Evolutionary conservation across 2,329 filamentous ascomycete genomes (phyloP), one percentile per base, ranked within the genome.

Genomic region (Alternaria arborescens): DNA sequence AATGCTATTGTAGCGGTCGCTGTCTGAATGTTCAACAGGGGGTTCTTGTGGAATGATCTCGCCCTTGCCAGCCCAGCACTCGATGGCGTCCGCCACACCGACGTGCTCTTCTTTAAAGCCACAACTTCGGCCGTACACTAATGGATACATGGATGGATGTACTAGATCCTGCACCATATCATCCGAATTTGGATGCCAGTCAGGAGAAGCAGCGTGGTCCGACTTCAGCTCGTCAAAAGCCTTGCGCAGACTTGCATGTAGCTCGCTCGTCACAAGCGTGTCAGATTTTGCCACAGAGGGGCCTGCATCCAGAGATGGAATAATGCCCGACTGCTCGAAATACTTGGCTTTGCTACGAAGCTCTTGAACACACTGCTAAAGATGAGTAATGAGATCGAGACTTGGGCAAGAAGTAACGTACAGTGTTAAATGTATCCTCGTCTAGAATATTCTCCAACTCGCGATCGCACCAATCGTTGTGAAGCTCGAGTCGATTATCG

Each of bases 101-200:
- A 79, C 72, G 2, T 58, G 64, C 4, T 68, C 71, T 5, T 76
- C 67, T 34, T 55, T 30, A 22, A 87, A 65, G 4, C 81, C 78
- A 3, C 79, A 78, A 2, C 81, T 82, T 14, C 75, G 74, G 0
- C 85, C 86, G 65, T 86, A 88, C 1, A 86, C 71, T 0, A 91
- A 73, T 0, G 88, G 87, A 64, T 83, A 91, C 7, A 91, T 78
- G 0, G 87, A 90, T 1, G 88, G 88, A 64, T 91, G 84, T 5
- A 91, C 82, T 1, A 91, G 77, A 69, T 91, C 85, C 0, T 88
- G 82, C 2, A 91, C 87, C 60, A 82, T 83, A 0, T 79, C 74
- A 32, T 87, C 78, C 0, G 85, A 87, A 3, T 83, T 79, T 0
- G 88, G 88, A 72, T 90, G 86, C 83, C 85, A 91, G 7, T 85